These are phyloP conservation scores for Lachancea waltii DNA, from an alignment of 805 yeast species.

Conservation along the genomic window DNA sequence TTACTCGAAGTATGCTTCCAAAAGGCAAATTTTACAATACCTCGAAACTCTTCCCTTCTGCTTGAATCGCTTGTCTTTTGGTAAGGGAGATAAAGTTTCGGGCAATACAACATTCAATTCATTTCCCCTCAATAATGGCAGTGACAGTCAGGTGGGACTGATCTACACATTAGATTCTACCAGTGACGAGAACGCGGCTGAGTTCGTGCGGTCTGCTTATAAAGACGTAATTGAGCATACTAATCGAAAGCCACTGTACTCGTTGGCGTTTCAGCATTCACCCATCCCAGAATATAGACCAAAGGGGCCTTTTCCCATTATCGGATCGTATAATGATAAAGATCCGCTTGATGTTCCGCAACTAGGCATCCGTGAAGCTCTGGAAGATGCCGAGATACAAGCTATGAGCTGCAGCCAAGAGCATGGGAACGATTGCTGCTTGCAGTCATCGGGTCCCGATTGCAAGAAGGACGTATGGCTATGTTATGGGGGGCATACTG, in stretches of 20 bases:
- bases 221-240: background rate
- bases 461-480: slow-evolving; percentile 41
- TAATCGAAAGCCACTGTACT: slow-evolving; percentile 26
- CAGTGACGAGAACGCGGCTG: background rate
- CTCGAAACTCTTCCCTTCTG: slow-evolving; percentile 47
- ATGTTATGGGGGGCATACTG: slow-evolving; percentile 62
- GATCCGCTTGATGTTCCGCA: slow-evolving; percentile 26
- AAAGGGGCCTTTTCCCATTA: slow-evolving; percentile 32
- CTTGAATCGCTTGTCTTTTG: slow-evolving; percentile 33
- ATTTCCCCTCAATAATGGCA: background rate
- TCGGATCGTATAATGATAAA: slow-evolving; percentile 34
- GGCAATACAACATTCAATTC: slow-evolving; percentile 2
- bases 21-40: slow-evolving; percentile 40
- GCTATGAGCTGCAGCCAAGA: slow-evolving; percentile 63
- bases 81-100: background rate
- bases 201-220: slow-evolving; percentile 3
- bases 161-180: slow-evolving; percentile 14
- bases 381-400: slow-evolving; percentile 42
- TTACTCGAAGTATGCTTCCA: slow-evolving; percentile 43
- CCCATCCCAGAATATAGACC: slow-evolving; percentile 57
- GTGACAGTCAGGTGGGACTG: slow-evolving; percentile 4
- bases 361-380: slow-evolving; percentile 25
- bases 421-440: slow-evolving; percentile 62
- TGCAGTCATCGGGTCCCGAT: slow-evolving; percentile 27
- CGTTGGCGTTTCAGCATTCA: slow-evolving; percentile 61